Evolutionary conservation across 2,329 filamentous ascomycete genomes (phyloP).

Genomic region (Diplodia mutila): DNA sequence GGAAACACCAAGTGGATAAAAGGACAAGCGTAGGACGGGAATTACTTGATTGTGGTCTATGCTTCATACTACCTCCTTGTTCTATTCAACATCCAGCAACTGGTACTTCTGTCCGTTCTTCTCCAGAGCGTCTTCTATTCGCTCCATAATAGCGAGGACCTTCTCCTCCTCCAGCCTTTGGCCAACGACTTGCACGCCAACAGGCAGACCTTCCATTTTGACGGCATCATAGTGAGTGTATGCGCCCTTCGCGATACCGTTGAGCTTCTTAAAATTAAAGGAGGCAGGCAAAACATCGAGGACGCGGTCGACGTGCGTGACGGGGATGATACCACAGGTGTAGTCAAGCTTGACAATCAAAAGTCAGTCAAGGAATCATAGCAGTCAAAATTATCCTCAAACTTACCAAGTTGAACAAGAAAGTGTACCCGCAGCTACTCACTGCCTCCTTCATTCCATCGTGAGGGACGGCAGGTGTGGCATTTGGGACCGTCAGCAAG

Average conservation of each 20-base stretch:
- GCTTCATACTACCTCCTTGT: background rate
- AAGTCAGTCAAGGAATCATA: background rate
- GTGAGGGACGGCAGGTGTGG: conserved; percentile 86
- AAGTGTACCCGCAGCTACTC: conserved; percentile 88
- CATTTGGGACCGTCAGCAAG: conserved; percentile 82
- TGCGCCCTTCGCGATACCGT: conserved; percentile 79
- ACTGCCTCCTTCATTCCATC: conserved; percentile 84
- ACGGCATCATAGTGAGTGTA: conserved; percentile 83
- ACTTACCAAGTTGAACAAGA: conserved; percentile 83
- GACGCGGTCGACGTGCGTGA: conserved; percentile 77
- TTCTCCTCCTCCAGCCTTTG: conserved; percentile 84
- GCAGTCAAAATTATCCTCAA: background rate
- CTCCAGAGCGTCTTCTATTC: conserved; percentile 74
- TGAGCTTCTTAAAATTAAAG: conserved; percentile 67
- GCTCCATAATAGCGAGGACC: conserved; percentile 78
- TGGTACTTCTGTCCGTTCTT: conserved; percentile 55
- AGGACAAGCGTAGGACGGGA: too few relatives aligned
- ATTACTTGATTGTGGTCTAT: background rate
- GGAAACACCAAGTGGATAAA: too few relatives aligned
- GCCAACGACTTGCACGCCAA: conserved; percentile 83
- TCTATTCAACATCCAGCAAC: conserved; percentile 51
- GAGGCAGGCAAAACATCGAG: conserved; percentile 67
- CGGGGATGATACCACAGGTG: conserved; percentile 77
- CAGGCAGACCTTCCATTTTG: conserved; percentile 85
- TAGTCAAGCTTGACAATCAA: conserved; percentile 72